Conservation (phyloP, 1,139 yeast genomes). For the Taphrina flavorubra region DNA sequence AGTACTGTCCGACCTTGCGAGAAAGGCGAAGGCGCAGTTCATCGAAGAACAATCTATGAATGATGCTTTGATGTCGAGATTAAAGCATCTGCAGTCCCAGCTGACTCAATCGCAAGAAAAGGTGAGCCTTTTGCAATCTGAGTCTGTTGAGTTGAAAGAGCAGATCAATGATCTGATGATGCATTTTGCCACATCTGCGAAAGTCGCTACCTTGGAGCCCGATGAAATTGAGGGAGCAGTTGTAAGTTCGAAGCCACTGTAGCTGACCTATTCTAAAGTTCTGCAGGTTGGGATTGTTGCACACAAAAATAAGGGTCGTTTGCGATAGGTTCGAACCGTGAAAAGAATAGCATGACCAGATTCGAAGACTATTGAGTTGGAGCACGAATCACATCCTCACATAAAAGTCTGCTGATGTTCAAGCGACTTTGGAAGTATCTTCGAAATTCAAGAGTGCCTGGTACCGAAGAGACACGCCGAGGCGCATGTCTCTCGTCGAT, state of each 20-base stretch:
- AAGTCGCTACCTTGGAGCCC: constrained; percentile 1
- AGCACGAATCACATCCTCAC: too few relatives aligned
- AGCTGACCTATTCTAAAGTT: neutral
- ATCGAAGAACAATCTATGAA: constrained; percentile 62
- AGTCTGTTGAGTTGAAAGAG: constrained; percentile 48
- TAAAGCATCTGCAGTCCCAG: constrained; percentile 58
- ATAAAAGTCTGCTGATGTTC: too few relatives aligned
- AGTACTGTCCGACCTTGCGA: constrained; percentile 50
- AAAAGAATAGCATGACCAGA: too few relatives aligned
- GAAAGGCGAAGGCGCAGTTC: constrained; percentile 51
- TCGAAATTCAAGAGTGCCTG: neutral
- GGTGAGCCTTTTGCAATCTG: constrained; percentile 56
- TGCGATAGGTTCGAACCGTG: neutral
- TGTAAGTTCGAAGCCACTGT: neutral
- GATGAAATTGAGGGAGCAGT: constrained; percentile 10
- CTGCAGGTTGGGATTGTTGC: neutral
- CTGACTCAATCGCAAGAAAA: neutral
- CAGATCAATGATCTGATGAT: constrained; percentile 57
- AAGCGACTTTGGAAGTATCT: neutral
- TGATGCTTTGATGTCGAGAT: constrained; percentile 63
- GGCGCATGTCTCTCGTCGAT: neutral
- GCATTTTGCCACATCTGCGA: constrained; percentile 17
- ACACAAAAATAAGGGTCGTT: neutral
- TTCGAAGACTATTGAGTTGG: too few relatives aligned
- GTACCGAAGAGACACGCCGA: neutral